Conservation (phyloP, 225 moss, liverwort and hornwort species). For the Pleurozium schreberi region DNA sequence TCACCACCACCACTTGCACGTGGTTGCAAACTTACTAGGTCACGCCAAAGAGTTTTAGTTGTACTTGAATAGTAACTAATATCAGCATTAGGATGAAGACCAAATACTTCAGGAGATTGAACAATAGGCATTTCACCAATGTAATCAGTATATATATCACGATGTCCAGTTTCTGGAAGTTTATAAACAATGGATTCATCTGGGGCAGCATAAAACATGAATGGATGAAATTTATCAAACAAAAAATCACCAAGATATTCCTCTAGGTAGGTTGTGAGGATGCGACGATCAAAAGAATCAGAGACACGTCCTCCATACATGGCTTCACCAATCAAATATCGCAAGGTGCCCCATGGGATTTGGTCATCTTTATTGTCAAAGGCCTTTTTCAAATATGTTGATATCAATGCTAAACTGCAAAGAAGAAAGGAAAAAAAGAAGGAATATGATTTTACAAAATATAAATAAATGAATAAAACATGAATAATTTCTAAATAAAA, state of each 20-base stretch:
- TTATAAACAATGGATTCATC: conserved; percentile 42
- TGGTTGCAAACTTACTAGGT: conserved; percentile 68
- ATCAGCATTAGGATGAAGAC: conserved; percentile 80
- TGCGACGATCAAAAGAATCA: conserved; percentile 77
- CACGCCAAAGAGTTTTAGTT: conserved; percentile 78
- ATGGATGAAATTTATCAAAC: conserved; percentile 82
- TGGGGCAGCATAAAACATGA: conserved; percentile 45
- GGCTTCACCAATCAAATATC: conserved; percentile 90
- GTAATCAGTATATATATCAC: conserved; percentile 39
- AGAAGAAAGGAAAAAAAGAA: too few species aligned
- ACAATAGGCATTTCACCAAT: conserved; percentile 74
- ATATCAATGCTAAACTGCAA: conserved; percentile 71
- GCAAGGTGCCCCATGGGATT: conserved; percentile 84
- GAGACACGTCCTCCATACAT: conserved; percentile 96
- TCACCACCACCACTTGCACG: conserved; percentile 28
- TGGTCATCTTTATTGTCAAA: conserved; percentile 88
- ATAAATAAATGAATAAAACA: not conserved
- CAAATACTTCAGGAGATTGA: conserved; percentile 85
- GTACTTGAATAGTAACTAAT: conserved; percentile 86
- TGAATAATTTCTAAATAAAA: not conserved
- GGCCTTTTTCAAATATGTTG: conserved; percentile 84
- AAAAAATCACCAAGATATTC: conserved; percentile 90
- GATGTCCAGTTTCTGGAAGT: conserved; percentile 46
- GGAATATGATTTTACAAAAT: too few species aligned
- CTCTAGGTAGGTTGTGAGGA: conserved; percentile 76